These are phyloP conservation scores for Fraxinus ornus DNA, from an alignment of 305 asterid genomes.

Conservation along the genomic window DNA sequence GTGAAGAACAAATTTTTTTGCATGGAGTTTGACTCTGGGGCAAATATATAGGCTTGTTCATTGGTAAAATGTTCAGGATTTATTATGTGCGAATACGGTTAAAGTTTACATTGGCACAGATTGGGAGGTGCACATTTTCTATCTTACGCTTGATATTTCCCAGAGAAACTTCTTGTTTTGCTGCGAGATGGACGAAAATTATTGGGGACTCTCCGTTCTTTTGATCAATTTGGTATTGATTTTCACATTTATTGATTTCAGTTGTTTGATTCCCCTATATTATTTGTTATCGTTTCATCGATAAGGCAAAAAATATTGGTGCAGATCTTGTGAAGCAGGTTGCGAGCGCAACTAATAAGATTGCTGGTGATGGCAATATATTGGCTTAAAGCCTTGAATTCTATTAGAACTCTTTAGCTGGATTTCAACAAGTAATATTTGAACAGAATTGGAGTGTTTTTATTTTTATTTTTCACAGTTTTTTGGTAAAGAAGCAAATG, in stretches of 20 bases:
- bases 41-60: neutral
- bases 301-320: conserved; percentile 73
- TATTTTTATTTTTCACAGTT: neutral
- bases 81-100: neutral
- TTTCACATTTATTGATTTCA: neutral
- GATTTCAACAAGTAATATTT: neutral
- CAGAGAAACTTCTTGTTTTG: conserved; percentile 87
- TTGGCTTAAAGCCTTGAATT: conserved; percentile 13
- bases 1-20: neutral
- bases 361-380: conserved; percentile 86
- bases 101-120: neutral
- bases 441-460: neutral
- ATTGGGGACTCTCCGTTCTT: conserved; percentile 87
- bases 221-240: conserved; percentile 86
- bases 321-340: conserved; percentile 90
- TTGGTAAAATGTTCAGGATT: neutral
- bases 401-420: neutral
- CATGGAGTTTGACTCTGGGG: neutral
- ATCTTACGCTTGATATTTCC: conserved; percentile 16
- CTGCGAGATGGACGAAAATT: conserved; percentile 92
- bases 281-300: conserved; percentile 28
- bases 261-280: neutral
- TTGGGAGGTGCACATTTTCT: neutral
- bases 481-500: conserved; percentile 11
- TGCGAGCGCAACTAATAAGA: conserved; percentile 77